These are phyloP conservation scores for Vitis rotundifolia DNA, from an alignment of 164 flowering plant genomes.

Conservation along the genomic window DNA sequence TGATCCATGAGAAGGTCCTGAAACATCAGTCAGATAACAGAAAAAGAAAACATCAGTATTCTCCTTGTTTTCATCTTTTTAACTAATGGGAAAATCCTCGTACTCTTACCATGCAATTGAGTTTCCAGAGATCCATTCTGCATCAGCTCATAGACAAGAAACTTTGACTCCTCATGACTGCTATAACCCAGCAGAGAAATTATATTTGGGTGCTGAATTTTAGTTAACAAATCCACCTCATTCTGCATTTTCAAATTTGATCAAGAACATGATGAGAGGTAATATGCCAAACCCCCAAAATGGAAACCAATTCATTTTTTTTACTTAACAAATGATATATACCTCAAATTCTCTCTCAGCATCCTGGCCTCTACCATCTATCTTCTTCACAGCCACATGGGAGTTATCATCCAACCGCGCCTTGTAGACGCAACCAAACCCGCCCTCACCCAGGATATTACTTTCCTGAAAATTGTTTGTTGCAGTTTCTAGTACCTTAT, in stretches of 20 bases:
- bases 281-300: not conserved
- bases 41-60: not conserved
- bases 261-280: not conserved
- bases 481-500: conserved; percentile 58
- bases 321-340: not conserved
- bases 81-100: no score
- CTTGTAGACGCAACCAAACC: conserved; percentile 78
- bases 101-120: conserved; percentile 73
- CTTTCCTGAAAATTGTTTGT: conserved; percentile 59
- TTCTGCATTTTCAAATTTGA: conserved; percentile 52
- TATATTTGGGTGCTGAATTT: conserved; percentile 74
- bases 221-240: conserved; percentile 73
- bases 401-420: conserved; percentile 56
- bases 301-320: not conserved
- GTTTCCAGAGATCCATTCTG: conserved; percentile 82
- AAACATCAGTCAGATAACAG: conserved; percentile 8
- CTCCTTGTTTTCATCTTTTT: not conserved
- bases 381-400: conserved; percentile 73
- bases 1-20: conserved; percentile 82
- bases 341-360: conserved; percentile 84
- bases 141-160: conserved; percentile 88
- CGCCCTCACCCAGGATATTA: conserved; percentile 74
- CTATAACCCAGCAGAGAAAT: conserved; percentile 74
- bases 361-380: conserved; percentile 49
- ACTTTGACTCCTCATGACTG: conserved; percentile 52